phyloP scores from a whole-genome alignment of 2,329 filamentous ascomycete species.

The Venturia asperata region DNA sequence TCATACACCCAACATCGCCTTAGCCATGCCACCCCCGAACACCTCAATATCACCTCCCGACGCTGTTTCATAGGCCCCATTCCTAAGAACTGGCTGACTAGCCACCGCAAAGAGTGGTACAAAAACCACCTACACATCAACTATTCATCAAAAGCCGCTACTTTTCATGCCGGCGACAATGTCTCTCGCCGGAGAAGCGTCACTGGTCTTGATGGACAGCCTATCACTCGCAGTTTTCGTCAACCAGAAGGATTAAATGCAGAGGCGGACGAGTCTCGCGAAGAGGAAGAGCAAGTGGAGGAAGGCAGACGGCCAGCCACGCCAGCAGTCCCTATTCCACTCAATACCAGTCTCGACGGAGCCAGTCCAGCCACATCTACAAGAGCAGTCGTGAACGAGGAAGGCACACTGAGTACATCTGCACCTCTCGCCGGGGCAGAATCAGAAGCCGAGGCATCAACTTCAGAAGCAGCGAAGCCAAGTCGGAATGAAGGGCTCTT shows the following conservation, averaged over 20 bases:
- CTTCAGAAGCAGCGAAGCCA: neutral
- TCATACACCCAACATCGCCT: conserved; percentile 50
- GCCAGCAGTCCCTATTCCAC: neutral
- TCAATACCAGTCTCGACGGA: neutral
- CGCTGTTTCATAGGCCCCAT: conserved; percentile 61
- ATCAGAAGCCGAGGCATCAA: conserved; percentile 8
- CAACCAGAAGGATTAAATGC: conserved; percentile 32
- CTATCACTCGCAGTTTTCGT: conserved; percentile 32
- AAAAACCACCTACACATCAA: conserved; percentile 42
- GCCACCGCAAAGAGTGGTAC: conserved; percentile 58
- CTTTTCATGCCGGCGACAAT: conserved; percentile 46
- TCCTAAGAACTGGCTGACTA: conserved; percentile 57
- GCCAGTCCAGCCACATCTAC: conserved; percentile 2
- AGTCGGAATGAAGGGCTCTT: neutral
- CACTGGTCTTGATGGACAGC: conserved; percentile 33
- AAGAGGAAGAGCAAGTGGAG: neutral
- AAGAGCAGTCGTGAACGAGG: neutral
- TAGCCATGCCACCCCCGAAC: conserved; percentile 55
- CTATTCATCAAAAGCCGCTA: conserved; percentile 39
- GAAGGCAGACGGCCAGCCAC: conserved; percentile 1
- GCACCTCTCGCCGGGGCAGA: neutral
- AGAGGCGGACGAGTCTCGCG: conserved; percentile 26
- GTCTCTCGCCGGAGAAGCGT: conserved; percentile 38
- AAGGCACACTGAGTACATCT: neutral
- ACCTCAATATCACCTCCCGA: conserved; percentile 54